Conservation (phyloP, 2,329 filamentous ascomycete species). For the Lachnellula occidentalis region DNA sequence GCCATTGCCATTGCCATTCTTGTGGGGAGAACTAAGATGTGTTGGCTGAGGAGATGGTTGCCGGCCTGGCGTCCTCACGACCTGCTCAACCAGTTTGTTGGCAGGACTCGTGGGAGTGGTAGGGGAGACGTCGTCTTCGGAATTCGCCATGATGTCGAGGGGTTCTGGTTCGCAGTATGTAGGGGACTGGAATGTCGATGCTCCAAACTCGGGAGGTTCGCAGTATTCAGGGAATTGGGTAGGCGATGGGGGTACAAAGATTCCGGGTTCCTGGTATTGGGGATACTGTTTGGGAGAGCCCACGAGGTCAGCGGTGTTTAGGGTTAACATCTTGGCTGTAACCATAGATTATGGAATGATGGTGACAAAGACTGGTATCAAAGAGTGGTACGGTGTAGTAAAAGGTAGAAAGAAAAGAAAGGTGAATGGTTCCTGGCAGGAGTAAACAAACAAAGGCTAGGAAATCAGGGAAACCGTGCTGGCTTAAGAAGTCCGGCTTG, state of each 20-base stretch:
- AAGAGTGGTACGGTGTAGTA: no score
- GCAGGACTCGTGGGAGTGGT: background rate
- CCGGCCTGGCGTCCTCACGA: slow-evolving; percentile 26
- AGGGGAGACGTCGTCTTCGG: slow-evolving; percentile 2
- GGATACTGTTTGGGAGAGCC: slow-evolving; percentile 16
- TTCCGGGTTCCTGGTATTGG: slow-evolving; percentile 15
- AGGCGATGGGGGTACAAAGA: slow-evolving; percentile 1
- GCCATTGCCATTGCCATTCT: slow-evolving; percentile 45
- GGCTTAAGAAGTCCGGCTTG: background rate
- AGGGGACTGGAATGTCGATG: slow-evolving; percentile 7
- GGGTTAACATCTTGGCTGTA: slow-evolving; percentile 15
- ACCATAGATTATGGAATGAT: slow-evolving; percentile 2
- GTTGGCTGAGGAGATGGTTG: slow-evolving; percentile 79
- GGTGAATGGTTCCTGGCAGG: background rate
- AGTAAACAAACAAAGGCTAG: background rate
- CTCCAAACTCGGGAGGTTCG: slow-evolving; percentile 1
- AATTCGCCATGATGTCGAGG: slow-evolving; percentile 20
- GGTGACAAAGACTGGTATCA: no score
- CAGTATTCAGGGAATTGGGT: slow-evolving; percentile 11
- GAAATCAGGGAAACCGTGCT: background rate
- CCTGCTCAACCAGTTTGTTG: slow-evolving; percentile 23
- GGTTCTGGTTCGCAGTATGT: slow-evolving; percentile 5
- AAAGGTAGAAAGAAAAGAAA: no score
- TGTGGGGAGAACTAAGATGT: slow-evolving; percentile 68
- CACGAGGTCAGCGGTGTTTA: slow-evolving; percentile 23